Percentiles rank a stretch among this genome's conserved stretches.
Evolutionary conservation across 2,329 filamentous ascomycete genomes (phyloP).

Genomic region (Aspergillus viridinutans): DNA sequence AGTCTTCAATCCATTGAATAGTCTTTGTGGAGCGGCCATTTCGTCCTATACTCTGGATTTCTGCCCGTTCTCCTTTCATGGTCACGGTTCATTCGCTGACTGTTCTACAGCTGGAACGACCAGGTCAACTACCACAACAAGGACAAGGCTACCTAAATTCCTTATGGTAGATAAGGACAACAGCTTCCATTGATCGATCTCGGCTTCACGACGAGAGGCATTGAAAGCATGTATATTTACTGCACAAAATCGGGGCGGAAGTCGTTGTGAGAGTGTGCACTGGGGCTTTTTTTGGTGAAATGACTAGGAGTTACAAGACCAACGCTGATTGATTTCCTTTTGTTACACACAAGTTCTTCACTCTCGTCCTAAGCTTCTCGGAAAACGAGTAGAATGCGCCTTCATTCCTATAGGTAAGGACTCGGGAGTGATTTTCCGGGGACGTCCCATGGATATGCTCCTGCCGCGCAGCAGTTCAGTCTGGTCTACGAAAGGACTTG

Average conservation of each 20-base stretch:
- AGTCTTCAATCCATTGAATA: constrained; percentile 31
- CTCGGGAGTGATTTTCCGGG: not conserved
- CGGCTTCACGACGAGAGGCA: constrained; percentile 1
- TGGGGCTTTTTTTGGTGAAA: constrained; percentile 16
- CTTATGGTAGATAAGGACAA: constrained; percentile 1
- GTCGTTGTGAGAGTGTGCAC: constrained; percentile 3
- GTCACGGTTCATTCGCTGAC: constrained; percentile 11
- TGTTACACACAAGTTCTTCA: not conserved
- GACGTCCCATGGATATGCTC: not conserved
- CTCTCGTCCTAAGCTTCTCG: not conserved
- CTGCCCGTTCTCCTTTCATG: not conserved
- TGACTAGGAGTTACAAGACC: constrained; percentile 10
- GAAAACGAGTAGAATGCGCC: not conserved
- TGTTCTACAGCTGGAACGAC: constrained; percentile 73
- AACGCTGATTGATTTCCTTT: not conserved
- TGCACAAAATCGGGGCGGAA: constrained; percentile 12
- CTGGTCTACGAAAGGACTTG: not conserved
- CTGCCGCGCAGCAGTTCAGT: not conserved
- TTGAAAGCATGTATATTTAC: constrained; percentile 31
- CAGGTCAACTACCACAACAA: constrained; percentile 96
- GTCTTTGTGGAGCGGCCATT: not conserved
- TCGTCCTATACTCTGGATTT: not conserved
- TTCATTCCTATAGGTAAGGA: not conserved
- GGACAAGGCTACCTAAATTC: constrained; percentile 58
- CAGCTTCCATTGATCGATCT: constrained; percentile 3